phyloP scores from a whole-genome alignment of 1,139 yeast species.

The Lodderomyces jiufengensis region DNA sequence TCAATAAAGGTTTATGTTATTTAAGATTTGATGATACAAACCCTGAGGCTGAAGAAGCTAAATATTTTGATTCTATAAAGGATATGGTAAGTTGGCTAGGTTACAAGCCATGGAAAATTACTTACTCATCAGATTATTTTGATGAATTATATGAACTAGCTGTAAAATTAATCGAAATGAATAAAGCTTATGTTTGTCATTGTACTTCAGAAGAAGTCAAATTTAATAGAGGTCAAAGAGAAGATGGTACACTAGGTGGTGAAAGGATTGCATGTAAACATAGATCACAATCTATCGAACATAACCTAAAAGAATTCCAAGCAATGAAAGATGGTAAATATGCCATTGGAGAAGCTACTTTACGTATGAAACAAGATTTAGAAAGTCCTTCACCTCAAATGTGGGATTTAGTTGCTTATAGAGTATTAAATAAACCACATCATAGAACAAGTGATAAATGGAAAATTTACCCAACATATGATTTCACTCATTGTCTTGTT shows the following conservation, averaged over 20 bases:
- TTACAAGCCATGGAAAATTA: slow-evolving; percentile 85
- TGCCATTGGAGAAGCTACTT: slow-evolving; percentile 85
- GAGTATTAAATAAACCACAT: slow-evolving; percentile 88
- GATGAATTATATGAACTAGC: slow-evolving; percentile 85
- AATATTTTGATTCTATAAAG: slow-evolving; percentile 77
- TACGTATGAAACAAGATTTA: slow-evolving; percentile 96
- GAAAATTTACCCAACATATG: slow-evolving; percentile 98
- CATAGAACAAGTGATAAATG: slow-evolving; percentile 96
- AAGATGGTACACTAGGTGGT: slow-evolving; percentile 92
- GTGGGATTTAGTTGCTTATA: slow-evolving; percentile 99
- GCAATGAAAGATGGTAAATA: slow-evolving; percentile 88
- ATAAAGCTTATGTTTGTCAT: slow-evolving; percentile 86
- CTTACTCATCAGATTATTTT: slow-evolving; percentile 95
- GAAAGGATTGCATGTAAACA: slow-evolving; percentile 80
- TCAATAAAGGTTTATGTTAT: slow-evolving; percentile 80
- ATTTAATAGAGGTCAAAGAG: slow-evolving; percentile 82
- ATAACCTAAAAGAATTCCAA: slow-evolving; percentile 76
- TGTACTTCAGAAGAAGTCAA: slow-evolving; percentile 92
- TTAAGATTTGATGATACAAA: slow-evolving; percentile 96
- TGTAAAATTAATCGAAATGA: slow-evolving; percentile 65
- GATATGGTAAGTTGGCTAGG: slow-evolving; percentile 93
- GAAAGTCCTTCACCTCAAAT: slow-evolving; percentile 94
- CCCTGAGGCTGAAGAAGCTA: slow-evolving; percentile 97
- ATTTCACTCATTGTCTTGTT: slow-evolving; percentile 97
- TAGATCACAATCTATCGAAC: slow-evolving; percentile 67